Conservation (phyloP, 2,329 filamentous ascomycete genomes). For the Acrocalymma vagum region DNA sequence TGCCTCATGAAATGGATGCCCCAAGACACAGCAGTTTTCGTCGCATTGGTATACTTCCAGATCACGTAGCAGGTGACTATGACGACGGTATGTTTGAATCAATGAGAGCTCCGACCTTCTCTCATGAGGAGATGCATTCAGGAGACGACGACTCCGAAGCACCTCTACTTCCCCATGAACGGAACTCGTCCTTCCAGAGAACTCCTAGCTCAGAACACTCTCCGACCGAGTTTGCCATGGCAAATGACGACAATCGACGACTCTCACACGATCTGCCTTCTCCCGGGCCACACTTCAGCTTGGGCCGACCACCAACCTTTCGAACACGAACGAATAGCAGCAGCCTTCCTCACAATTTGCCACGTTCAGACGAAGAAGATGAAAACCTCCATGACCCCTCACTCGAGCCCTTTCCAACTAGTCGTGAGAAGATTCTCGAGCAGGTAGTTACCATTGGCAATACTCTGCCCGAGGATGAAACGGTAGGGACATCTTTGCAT, state of each 20-base stretch:
- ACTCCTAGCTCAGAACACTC: slow-evolving; percentile 23
- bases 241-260: too few relatives aligned
- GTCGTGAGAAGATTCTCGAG: slow-evolving; percentile 36
- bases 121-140: slow-evolving; percentile 8
- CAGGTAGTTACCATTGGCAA: slow-evolving; percentile 36
- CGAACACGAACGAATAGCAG: slow-evolving; percentile 28
- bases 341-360: slow-evolving; percentile 36
- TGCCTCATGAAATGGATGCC: slow-evolving; percentile 46
- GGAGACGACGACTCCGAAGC: slow-evolving; percentile 15
- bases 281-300: too few relatives aligned
- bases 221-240: too few relatives aligned
- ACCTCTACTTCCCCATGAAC: slow-evolving; percentile 34
- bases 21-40: slow-evolving; percentile 24
- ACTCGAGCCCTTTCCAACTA: slow-evolving; percentile 37
- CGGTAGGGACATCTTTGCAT: slow-evolving; percentile 16
- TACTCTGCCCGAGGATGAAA: slow-evolving; percentile 36
- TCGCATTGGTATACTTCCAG: too few relatives aligned
- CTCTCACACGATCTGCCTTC: too few relatives aligned
- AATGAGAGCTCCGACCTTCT: slow-evolving; percentile 15
- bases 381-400: slow-evolving; percentile 34
- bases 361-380: slow-evolving; percentile 38
- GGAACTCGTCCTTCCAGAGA: slow-evolving; percentile 16
- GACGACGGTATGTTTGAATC: slow-evolving; percentile 10
- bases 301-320: slow-evolving; percentile 23
- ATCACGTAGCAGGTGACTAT: too few relatives aligned